Base-by-base conservation (phyloP, 192 early-diverging fungal species). In the Coemansia sp. region DNA sequence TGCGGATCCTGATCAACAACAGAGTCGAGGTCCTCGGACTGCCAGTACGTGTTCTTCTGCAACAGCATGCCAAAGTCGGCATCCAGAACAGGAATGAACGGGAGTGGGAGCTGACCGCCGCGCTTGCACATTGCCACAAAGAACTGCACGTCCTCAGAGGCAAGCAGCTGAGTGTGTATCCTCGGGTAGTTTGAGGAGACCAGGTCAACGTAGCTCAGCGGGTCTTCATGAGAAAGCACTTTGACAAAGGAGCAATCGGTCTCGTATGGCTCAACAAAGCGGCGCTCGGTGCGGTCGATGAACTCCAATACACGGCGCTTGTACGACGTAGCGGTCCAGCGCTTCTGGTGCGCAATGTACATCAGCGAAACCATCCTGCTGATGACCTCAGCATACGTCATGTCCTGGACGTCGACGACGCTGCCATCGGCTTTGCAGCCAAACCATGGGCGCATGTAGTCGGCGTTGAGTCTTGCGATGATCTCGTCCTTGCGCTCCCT, bases 381-480 rank as follows among this genome's bases (percentile, higher is more conserved):
- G 19, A 89, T 74, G 23, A 95, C 90, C 61, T 94, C 91, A 45
- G 80, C 75, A 67, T 97, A 97, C 23, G 95, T 94, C 93, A 97
- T 95, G 30, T 94, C 92, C 69, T 90, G 86, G 45, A 97, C 79
- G 63, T 94, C 90, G 29, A 84, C 88, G 48, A 88, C 78, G 4
- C 62, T 67, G 10, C 92, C 91, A 57, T 87, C 83, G 45, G 23
- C 5, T 20, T 25, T 27, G 22, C 68, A 82, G 93, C 93, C 92
- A 73, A 97, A 97, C 95, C 95, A 97, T 9, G 90, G 89, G 74
- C 91, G 91, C 76, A 90, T 92, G 81, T 87, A 94, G 72, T 95
- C 91, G 38, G 79, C 85, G 70, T 97, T 95, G 30, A 97, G 81
- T 13, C 88, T 84, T 62, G 87, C 70, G 75, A 97, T 93, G 31